Percentiles rank a stretch among this genome's conserved stretches.
These are phyloP conservation scores for Penicillium turbatum DNA, from an alignment of 495 filamentous ascomycete genomes.

Conservation along the genomic window DNA sequence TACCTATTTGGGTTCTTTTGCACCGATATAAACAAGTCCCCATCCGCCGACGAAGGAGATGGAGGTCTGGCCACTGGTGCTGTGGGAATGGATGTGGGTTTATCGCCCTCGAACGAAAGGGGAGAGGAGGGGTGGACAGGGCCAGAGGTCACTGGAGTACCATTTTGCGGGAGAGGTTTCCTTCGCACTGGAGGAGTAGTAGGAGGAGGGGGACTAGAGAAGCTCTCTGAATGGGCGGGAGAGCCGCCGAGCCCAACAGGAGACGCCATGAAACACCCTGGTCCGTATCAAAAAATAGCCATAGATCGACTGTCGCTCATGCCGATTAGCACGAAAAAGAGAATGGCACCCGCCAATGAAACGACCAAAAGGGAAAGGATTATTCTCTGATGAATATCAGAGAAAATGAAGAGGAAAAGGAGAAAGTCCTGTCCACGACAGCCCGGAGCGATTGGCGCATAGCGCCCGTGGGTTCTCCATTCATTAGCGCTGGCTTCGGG, in stretches of 20 bases:
- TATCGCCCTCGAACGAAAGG: conserved; percentile 29
- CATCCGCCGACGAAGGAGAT: conserved; percentile 29
- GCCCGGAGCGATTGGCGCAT: conserved; percentile 24
- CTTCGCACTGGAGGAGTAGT: conserved; percentile 30
- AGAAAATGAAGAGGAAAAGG: conserved; percentile 13
- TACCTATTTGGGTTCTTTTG: conserved; percentile 44
- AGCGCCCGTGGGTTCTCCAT: conserved; percentile 21
- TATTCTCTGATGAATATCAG: conserved; percentile 12
- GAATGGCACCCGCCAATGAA: conserved; percentile 19
- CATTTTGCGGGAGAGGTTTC: conserved; percentile 39
- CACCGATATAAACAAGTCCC: conserved; percentile 30
- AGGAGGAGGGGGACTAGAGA: conserved; percentile 15
- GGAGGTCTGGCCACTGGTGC: conserved; percentile 16
- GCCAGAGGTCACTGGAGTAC: conserved; percentile 26
- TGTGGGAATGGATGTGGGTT: conserved; percentile 24
- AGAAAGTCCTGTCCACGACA: conserved; percentile 9
- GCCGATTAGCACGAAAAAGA: conserved; percentile 22
- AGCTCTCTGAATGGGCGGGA: conserved; percentile 18
- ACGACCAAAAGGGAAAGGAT: conserved; percentile 24
- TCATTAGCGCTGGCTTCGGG: conserved; percentile 15
- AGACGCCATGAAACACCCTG: conserved; percentile 29
- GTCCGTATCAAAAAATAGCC: conserved; percentile 28
- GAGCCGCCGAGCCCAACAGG: conserved; percentile 24
- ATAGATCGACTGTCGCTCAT: conserved; percentile 28
- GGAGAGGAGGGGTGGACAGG: conserved; percentile 29